Base-by-base conservation (phyloP, 75 land plant species). In the Picea glauca region DNA sequence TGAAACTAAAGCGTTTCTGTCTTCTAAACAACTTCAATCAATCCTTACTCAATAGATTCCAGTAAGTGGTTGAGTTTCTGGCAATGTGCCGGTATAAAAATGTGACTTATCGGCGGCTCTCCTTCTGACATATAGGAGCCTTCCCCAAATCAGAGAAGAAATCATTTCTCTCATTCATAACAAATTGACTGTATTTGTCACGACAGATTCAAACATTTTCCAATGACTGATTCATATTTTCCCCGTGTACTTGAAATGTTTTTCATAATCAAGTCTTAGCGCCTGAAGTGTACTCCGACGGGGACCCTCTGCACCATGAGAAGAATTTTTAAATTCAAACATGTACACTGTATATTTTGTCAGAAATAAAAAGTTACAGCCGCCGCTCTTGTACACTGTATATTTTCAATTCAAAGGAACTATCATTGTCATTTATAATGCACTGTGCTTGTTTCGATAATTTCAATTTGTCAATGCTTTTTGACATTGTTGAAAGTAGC, bases 171-270 rank as follows among this genome's bases (percentile, higher is more conserved):
- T 26, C 26, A 26, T 26, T 26, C 26, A 26, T 26, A 26, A 26
- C 26, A 26, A 26, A 26, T 26, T 26, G 26, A 26, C 26, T 26
- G 26, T 26, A 26, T 26, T 26, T 26, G 8, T 40, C n/a, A 35
- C 32, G 32, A 32, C 32, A 35, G n/a, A 17, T 3, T 35, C 38
- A 35, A 67, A 31, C 43, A 67, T 67, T 67, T 35, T 38, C 72
- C 18, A 17, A 15, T 33, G 72, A 67, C 32, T 18, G 32, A 64
- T 35, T 67, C 72, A 84, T n/a, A 84, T 74, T 76, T 84, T 84
- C 60, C 86, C 86, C 3, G 64, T 78, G 59, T 84, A 84, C 60
- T 84, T 84, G 76, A 58, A 82, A 58, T 84, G 62, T 15, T 50
- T 84, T 33, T 82, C 80, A 74, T 78, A 84, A 62, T 84, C 84